phyloP scores from a whole-genome alignment of 768 basidiomycete species.

The Epithele typhae region DNA sequence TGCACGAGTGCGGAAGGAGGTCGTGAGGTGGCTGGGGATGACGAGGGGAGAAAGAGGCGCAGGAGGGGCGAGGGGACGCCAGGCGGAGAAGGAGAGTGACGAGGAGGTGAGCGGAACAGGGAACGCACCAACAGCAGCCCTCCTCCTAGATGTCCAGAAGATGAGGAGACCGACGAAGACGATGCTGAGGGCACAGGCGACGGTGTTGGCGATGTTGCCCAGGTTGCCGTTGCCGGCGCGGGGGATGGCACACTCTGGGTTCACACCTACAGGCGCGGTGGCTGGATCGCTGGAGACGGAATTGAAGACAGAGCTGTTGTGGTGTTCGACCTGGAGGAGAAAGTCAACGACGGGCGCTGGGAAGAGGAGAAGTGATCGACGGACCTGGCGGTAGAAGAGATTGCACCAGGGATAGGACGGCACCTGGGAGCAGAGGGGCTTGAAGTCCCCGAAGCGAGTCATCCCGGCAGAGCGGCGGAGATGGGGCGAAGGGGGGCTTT shows the following conservation, averaged over 20 bases:
- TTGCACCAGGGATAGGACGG: slow-evolving; percentile 93
- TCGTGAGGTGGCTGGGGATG: not conserved
- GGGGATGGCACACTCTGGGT: slow-evolving; percentile 75
- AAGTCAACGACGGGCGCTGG: slow-evolving; percentile 4
- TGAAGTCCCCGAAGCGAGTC: slow-evolving; percentile 73
- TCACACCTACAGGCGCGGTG: slow-evolving; percentile 77
- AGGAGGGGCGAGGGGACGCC: too few relatives aligned
- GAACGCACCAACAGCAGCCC: slow-evolving; percentile 82
- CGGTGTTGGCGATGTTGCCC: slow-evolving; percentile 85
- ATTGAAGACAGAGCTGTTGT: slow-evolving; percentile 29
- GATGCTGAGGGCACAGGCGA: slow-evolving; percentile 73
- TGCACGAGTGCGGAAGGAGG: not conserved
- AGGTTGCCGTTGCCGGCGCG: slow-evolving; percentile 56
- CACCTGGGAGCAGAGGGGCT: slow-evolving; percentile 56
- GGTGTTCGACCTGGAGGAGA: slow-evolving; percentile 27
- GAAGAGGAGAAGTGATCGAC: slow-evolving; percentile 20
- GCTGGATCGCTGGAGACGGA: slow-evolving; percentile 40
- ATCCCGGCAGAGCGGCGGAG: slow-evolving; percentile 23
- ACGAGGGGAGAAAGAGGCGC: not conserved
- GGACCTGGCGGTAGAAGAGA: slow-evolving; percentile 86
- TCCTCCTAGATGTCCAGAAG: slow-evolving; percentile 53
- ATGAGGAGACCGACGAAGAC: slow-evolving; percentile 57
- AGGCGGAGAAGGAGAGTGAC: not conserved
- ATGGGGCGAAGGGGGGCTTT: not conserved
- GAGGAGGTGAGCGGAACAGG: not conserved